These are phyloP conservation scores for Podila epicladia DNA, from an alignment of 192 early-diverging fungal genomes.

Conservation along the genomic window DNA sequence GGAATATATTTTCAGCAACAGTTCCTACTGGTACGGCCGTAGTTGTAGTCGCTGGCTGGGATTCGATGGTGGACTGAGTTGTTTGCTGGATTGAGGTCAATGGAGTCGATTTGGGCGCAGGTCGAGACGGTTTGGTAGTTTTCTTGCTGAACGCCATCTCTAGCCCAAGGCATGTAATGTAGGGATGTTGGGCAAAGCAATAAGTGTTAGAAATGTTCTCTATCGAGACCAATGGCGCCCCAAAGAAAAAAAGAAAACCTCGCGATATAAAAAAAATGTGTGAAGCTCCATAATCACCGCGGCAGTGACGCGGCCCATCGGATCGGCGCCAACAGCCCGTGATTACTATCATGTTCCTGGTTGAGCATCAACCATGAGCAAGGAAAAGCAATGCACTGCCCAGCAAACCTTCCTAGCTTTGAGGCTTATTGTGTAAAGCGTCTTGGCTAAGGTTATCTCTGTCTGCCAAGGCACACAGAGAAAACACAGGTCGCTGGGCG, in stretches of 20 bases:
- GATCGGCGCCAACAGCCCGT: slow-evolving; percentile 5
- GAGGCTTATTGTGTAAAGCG: slow-evolving; percentile 11
- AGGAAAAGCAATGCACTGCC: slow-evolving; percentile 22
- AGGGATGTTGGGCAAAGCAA: slow-evolving; percentile 3
- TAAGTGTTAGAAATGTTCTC: slow-evolving; percentile 3
- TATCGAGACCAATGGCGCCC: slow-evolving; percentile 5
- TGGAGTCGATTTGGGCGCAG: not conserved
- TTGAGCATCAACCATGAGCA: slow-evolving; percentile 19
- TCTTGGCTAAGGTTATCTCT: slow-evolving; percentile 16
- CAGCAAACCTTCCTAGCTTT: slow-evolving; percentile 11
- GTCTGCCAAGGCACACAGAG: slow-evolving; percentile 10
- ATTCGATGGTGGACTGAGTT: slow-evolving; percentile 18
- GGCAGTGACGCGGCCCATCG: slow-evolving; percentile 5
- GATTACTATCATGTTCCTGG: slow-evolving; percentile 13
- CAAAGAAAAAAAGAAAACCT: slow-evolving; percentile 1
- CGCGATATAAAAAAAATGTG: not conserved
- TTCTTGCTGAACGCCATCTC: slow-evolving; percentile 5
- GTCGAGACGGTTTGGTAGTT: not conserved
- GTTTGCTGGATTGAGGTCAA: slow-evolving; percentile 13
- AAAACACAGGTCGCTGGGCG: slow-evolving; percentile 16
- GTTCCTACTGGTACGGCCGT: no score
- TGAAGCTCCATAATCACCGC: slow-evolving; percentile 20
- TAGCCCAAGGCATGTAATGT: not conserved
- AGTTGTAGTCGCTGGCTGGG: slow-evolving; percentile 7
- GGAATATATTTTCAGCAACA: no score